Conservation (phyloP, 805 yeast species). For the Yarrowia sp. region DNA sequence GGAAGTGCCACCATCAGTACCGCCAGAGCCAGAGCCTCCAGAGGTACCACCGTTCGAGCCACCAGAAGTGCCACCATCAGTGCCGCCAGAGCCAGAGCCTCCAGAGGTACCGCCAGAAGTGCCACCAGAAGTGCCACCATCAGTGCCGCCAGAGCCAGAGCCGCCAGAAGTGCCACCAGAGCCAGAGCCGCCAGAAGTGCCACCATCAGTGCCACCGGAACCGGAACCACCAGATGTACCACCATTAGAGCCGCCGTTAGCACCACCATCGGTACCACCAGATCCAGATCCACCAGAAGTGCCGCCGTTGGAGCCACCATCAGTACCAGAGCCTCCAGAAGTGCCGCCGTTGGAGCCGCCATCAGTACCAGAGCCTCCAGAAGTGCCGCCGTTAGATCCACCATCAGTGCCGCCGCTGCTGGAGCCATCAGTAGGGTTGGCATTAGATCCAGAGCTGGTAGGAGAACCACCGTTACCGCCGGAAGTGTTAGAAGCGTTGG, state of each 20-base stretch:
- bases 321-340: background rate
- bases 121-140: no score
- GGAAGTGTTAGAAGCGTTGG: no score
- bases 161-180: background rate
- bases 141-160: background rate
- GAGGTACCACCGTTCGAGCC: background rate
- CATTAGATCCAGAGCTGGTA: no score
- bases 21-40: background rate
- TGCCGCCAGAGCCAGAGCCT: background rate
- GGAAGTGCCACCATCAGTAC: no score
- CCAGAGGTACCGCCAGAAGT: background rate
- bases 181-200: background rate
- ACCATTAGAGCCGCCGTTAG: background rate
- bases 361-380: background rate
- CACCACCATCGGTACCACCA: background rate
- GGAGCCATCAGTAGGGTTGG: no score
- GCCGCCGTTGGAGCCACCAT: background rate
- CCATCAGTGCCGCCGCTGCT: no score
- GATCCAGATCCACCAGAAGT: background rate
- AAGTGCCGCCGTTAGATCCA: background rate
- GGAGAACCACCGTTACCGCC: no score
- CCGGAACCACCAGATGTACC: background rate
- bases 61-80: background rate
- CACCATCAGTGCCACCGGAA: background rate
- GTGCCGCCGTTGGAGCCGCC: background rate